Base-by-base conservation (phyloP, 2,329 filamentous ascomycete genomes). In the Cladosporium sp. region DNA sequence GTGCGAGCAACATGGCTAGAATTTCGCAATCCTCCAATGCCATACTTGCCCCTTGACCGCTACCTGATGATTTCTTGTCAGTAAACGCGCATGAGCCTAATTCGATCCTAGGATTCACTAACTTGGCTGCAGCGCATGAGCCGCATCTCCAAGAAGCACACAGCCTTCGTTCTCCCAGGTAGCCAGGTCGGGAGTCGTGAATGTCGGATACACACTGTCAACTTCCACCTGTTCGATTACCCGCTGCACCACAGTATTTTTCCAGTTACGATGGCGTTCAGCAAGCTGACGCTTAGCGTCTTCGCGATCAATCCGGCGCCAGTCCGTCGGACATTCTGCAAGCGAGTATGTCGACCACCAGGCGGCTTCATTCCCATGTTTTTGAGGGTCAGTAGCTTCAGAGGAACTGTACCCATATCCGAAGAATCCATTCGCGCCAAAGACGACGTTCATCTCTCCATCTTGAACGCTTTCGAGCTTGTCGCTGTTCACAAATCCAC, bases 101-200 rank as follows among this genome's bases (percentile, higher is more conserved):
- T n/a, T 15, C 4, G 8, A 28, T 8, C 10, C n/a, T 6, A 26
- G 15, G 10, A 14, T 47, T 1, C n/a, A 54, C 60, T 21, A 12
- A 63, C 60, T 83, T 0, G 85, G 80, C 4, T 83, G 81, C 65
- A 87, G 77, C 0, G 85, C 83, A 73, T 87, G 85, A 0, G 84
- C 85, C 0, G 85, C 84, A 72, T 87, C 86, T 3, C 86, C 86
- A 3, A 87, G 74, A 2, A 88, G 74, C 4, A 87, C 78, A 10
- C 85, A 79, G 0, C 83, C 79, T 21, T 80, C 73, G 8, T 76
- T 71, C 18, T 79, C 75, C 84, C 83, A 86, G 15, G 77, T 78
- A 1, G 82, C 81, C 3, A 86, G 75, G 8, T 76, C 72, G 0
- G 83, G 82, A 1, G 80, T 80, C 0, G 81, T 81, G 78, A 80